Evolutionary conservation across 257 asterid genomes (phyloP), one percentile per base, ranked within the genome.

Genomic region (Cordia subcordata): DNA sequence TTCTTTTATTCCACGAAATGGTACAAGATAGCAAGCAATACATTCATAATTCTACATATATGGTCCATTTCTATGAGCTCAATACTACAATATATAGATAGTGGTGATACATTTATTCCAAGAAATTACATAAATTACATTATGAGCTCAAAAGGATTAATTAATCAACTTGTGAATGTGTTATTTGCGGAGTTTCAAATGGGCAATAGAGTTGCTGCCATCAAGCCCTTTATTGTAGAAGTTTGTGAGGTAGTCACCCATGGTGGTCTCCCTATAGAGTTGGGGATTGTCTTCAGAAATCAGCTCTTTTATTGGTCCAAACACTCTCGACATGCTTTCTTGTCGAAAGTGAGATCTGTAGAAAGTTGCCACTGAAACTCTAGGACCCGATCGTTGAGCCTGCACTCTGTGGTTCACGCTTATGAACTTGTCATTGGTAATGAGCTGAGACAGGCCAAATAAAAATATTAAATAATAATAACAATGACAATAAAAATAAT

Each of bases 301-400:
- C 22, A 84, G 65, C 65, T 81, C 81, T 38, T 75, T 68, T 14
- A 84, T 69, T 11, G 93, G 93, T 5, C 82, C 85, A 52, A 70
- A 85, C 0, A 72, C 64, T 54, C 39, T 23, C 22, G 47, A 6
- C 8, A 27, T 5, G 1, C 1, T 17, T 51, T 22, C 55, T 18
- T 42, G 5, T 42, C 65, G 51, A 54, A 60, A 56, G 44, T 53
- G 63, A n/a, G 65, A 57, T 55, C 77, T 73, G 58, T 80, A 75
- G 73, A 85, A 82, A 58, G 77, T 47, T 9, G 90, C 90, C 12
- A 85, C 75, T 5, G 94, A 85, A 53, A 79, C 70, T 64, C 94
- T 80, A 23, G 87, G 72, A 10, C 70, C 59, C 0, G 5, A 53
- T 55, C 47, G 68, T 18, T 71, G 81, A 1, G 74, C 81, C 8